Conservation (phyloP, 2,329 filamentous ascomycete genomes). For the Emmonsia crescens region DNA sequence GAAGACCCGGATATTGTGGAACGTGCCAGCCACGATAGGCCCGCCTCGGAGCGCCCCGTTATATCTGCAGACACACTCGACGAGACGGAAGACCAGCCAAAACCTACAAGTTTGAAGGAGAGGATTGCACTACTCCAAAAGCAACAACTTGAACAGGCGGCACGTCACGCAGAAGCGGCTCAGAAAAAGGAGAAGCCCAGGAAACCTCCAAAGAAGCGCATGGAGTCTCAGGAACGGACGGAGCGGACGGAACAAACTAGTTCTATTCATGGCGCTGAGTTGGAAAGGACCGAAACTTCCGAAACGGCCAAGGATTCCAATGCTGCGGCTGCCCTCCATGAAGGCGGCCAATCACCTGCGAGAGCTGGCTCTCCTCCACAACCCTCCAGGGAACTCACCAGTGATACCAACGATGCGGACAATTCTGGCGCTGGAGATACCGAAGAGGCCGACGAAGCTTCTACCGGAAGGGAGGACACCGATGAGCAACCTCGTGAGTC, state of each 20-base stretch:
- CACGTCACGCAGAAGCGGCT: conserved; percentile 64
- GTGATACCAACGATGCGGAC: conserved; percentile 55
- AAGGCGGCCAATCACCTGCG: conserved; percentile 24
- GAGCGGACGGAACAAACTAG: conserved; percentile 18
- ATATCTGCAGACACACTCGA: conserved; percentile 24
- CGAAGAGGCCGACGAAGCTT: conserved; percentile 51
- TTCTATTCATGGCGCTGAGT: conserved; percentile 17
- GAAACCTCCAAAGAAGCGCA: conserved; percentile 56
- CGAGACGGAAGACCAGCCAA: conserved; percentile 62
- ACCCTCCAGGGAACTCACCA: conserved; percentile 43
- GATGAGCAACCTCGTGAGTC: conserved; percentile 42
- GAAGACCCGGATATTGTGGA: conserved; percentile 56
- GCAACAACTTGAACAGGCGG: conserved; percentile 82
- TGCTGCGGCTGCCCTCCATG: conserved; percentile 21
- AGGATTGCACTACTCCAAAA: conserved; percentile 88
- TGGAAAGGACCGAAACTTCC: conserved; percentile 23
- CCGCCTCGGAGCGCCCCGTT: conserved; percentile 2
- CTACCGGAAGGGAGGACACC: conserved; percentile 63
- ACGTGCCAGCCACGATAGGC: conserved; percentile 13
- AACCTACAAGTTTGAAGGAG: conserved; percentile 88
- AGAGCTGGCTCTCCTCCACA: conserved; percentile 23
- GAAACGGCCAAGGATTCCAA: conserved; percentile 28
- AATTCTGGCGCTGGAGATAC: conserved; percentile 53
- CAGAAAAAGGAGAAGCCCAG: conserved; percentile 84
- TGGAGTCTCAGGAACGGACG: conserved; percentile 32